Base-by-base conservation (phyloP, 2,329 filamentous ascomycete genomes). In the Colletotrichum sp. region DNA sequence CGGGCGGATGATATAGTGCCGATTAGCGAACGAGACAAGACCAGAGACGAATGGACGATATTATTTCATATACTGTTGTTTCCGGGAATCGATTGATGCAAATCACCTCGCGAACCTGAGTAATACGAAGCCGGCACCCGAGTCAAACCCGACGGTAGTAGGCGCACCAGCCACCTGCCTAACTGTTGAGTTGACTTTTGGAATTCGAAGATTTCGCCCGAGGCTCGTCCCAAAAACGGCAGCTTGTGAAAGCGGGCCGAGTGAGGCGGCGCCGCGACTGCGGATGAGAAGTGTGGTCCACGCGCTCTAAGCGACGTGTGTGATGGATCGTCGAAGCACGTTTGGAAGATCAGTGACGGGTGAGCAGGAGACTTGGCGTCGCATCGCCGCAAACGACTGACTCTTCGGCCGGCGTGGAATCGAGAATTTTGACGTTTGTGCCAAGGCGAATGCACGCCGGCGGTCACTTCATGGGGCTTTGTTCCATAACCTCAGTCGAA, bases 181-280 rank as follows among this genome's bases (percentile, higher is more conserved):
- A 21, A 12, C 52, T 21, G 34, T 49, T 52, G 36, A 21, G 21
- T 36, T 21, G 39, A 21, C 55, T 63, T 75, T 67, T 34, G 39
- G 72, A 52, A 63, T 66, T 62, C 13, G 8, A 57, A 9, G 34
- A 24, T 26, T 49, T 30, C 34, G 59, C 30, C 73, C 73, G 73
- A 76, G 73, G 73, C 70, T 73, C 73, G 16, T 73, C 73, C 73
- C 64, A 76, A 64, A 34, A 68, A 59, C 64, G 73, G 64, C 44
- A 76, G 44, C 70, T 73, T 76, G 73, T 76, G 73, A 76, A 68
- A 69, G 70, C 64, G 70, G 73, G 63, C 64, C 70, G 70, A 59
- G 64, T 68, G 28, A 64, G 55, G 70, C 63, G 73, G 36, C 39
- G 63, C 44, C 44, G 26, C 24, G 39, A n/a, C 28, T 8, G 63